phyloP scores from a whole-genome alignment of 1,284 basidiomycete species.

The Moesziomyces antarcticus region DNA sequence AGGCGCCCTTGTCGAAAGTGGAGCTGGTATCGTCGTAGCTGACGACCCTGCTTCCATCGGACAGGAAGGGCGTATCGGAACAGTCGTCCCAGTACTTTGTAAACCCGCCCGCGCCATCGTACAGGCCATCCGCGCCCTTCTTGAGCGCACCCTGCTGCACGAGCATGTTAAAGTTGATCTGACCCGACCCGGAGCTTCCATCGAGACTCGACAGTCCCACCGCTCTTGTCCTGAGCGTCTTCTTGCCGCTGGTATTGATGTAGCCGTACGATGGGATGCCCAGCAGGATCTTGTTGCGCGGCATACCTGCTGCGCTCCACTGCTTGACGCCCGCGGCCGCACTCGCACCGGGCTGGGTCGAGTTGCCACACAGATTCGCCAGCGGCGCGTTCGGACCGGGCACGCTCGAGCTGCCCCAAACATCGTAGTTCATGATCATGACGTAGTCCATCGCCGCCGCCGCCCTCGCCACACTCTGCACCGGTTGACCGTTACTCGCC shows the following conservation, averaged over 20 bases:
- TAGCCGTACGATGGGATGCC: conserved; percentile 61
- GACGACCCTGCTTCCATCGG: conserved; percentile 47
- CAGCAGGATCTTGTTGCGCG: conserved; percentile 55
- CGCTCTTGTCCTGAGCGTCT: conserved; percentile 24
- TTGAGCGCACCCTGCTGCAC: conserved; percentile 49
- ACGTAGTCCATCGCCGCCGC: conserved; percentile 54
- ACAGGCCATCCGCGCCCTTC: conserved; percentile 23
- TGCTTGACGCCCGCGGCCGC: conserved; percentile 56
- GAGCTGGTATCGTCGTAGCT: conserved; percentile 61
- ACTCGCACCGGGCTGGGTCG: conserved; percentile 51
- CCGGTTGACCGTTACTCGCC: conserved; percentile 41
- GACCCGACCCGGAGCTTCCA: conserved; percentile 37
- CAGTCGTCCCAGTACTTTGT: conserved; percentile 62
- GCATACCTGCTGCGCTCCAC: conserved; percentile 61
- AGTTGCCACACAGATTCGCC: conserved; percentile 60
- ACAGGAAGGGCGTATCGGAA: conserved; percentile 57
- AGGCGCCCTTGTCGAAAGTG: conserved; percentile 57
- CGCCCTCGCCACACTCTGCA: conserved; percentile 42
- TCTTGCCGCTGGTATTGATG: conserved; percentile 32
- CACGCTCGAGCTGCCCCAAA: conserved; percentile 45
- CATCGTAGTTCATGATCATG: conserved; percentile 65
- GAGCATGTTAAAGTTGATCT: conserved; percentile 53
- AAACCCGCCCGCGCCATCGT: conserved; percentile 40
- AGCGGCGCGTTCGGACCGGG: conserved; percentile 61
- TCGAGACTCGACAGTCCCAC: conserved; percentile 17